Percentiles rank a stretch among this genome's conserved stretches.
These are phyloP conservation scores for Mycena rebaudengoi DNA, from an alignment of 768 basidiomycete species.

Conservation along the genomic window DNA sequence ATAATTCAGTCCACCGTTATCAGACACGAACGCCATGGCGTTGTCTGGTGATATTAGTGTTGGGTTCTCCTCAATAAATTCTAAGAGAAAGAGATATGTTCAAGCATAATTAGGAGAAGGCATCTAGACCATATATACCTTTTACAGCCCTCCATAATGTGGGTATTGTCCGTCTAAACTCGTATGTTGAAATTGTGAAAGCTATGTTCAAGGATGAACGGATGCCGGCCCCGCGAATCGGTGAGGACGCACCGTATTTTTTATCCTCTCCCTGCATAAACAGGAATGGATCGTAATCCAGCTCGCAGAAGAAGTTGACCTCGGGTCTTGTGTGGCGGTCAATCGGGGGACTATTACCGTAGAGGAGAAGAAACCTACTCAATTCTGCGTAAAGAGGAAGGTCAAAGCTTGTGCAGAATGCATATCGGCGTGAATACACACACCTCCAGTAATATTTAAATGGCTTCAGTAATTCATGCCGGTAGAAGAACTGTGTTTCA, in stretches of 20 bases:
- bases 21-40: conserved; percentile 82
- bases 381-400: conserved; percentile 40
- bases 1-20: conserved; percentile 77
- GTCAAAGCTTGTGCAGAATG: background rate
- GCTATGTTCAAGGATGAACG: conserved; percentile 50
- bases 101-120: background rate
- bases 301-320: conserved; percentile 87
- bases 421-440: too few relatives aligned
- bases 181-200: conserved; percentile 85
- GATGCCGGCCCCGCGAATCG: background rate
- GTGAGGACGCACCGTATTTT: conserved; percentile 69
- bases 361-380: too few relatives aligned
- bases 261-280: conserved; percentile 88
- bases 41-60: conserved; percentile 71
- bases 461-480: conserved; percentile 79
- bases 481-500: conserved; percentile 94
- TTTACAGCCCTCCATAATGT: conserved; percentile 85
- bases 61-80: conserved; percentile 75
- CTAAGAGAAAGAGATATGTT: conserved; percentile 46
- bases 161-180: conserved; percentile 86
- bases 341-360: too few relatives aligned
- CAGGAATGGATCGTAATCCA: conserved; percentile 84
- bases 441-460: conserved; percentile 90
- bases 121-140: conserved; percentile 47
- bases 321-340: too few relatives aligned